Conservation (phyloP, 2,329 filamentous ascomycete genomes). For the Alternaria longipes region DNA sequence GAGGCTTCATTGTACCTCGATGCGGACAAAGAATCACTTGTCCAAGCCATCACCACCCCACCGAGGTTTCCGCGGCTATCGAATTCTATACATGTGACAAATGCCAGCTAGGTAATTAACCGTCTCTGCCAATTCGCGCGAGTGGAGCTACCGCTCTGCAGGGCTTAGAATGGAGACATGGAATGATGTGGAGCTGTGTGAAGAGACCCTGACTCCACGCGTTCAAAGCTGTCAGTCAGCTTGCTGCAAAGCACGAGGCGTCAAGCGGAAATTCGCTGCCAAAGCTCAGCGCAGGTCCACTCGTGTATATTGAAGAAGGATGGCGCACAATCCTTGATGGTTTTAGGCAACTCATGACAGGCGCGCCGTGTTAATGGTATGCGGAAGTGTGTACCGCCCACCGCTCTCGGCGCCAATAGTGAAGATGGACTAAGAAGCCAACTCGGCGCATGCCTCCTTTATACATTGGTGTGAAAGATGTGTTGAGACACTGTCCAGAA, state of each 20-base stretch:
- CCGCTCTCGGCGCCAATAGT: slow-evolving; percentile 6
- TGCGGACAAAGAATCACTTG: slow-evolving; percentile 12
- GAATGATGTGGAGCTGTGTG: slow-evolving; percentile 3
- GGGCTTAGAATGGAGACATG: slow-evolving; percentile 4
- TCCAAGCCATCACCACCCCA: background rate
- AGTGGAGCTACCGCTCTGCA: slow-evolving; percentile 14
- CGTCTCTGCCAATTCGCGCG: slow-evolving; percentile 14
- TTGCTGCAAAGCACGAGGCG: background rate
- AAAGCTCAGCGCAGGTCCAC: slow-evolving; percentile 3
- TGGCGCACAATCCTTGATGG: background rate
- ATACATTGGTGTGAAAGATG: background rate
- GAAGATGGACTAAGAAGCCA: background rate
- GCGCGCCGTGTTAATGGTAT: slow-evolving; percentile 1
- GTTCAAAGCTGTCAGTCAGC: background rate
- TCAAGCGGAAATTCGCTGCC: background rate
- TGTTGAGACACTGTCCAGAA: background rate
- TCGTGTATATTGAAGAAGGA: background rate
- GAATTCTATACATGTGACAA: slow-evolving; percentile 16
- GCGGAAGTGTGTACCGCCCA: background rate
- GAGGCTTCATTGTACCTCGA: slow-evolving; percentile 4
- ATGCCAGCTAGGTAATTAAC: slow-evolving; percentile 17
- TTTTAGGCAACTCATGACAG: background rate
- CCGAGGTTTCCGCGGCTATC: slow-evolving; percentile 5
- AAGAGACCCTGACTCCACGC: slow-evolving; percentile 8
- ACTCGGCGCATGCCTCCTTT: background rate